Evolutionary conservation across 768 basidiomycete species (phyloP), one percentile per base, ranked within the genome.

Genomic region (Pleurotus tuber-regium): DNA sequence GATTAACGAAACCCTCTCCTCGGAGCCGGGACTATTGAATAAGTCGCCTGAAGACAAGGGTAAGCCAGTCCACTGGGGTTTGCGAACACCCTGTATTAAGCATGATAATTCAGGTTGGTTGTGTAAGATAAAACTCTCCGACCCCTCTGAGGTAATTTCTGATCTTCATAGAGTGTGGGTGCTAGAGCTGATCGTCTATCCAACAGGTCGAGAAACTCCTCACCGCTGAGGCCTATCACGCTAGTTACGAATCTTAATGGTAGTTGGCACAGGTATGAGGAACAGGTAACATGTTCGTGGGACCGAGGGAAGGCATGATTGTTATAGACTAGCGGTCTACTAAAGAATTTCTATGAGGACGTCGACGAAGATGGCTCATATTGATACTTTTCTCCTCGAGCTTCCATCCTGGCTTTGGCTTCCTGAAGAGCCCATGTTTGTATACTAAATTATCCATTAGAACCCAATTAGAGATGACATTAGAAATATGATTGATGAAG

Each of bases 371-470:
- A 73, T 23, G 87, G 78, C 62, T 87, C 83, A 63, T 94, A 92
- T 74, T 87, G 82, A 66, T 87, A 86, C 63, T 86, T 83, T 73
- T 95, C 94, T 43, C 90, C 92, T n/a, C 92, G 82, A 10, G 87
- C 92, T 61, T 93, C 91, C 89, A 97, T 91, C 56, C 93, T 77
- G 51, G 75, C 76, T 69, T 93, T 92, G 8, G 93, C 93, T 68
- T 97, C 93, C 57, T 85, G 78, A 64, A 94, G 70, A 26, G 94
- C 94, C 93, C 94, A 97, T 1, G 86, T 83, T 70, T 92, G 88
- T 70, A 97, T 89, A 65, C 93, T 97, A 40, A 18, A 35, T 25
- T 4, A 41, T 19, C 19, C 21, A 24, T 38, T n/a, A n/a, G n/a
- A n/a, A n/a, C n/a, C n/a, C n/a, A n/a, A n/a, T n/a, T n/a, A n/a